Conservation (phyloP, 805 yeast species). For the Yarrowia sp. region DNA sequence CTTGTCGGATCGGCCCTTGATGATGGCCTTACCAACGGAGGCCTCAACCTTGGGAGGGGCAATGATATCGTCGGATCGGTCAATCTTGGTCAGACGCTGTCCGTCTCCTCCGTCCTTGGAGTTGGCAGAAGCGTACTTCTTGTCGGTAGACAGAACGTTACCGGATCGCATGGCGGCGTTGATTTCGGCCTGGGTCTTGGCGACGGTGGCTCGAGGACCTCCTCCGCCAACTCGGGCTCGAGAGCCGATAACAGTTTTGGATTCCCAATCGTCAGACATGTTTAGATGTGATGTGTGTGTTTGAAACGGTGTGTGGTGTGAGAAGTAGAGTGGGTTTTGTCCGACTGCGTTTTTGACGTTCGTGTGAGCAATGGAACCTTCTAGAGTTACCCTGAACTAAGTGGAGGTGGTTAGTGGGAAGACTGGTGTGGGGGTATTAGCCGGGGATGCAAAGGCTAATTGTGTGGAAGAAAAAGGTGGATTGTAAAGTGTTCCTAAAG, state of each 20-base stretch:
- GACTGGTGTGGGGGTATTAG: not conserved
- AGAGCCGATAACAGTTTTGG: conserved; percentile 79
- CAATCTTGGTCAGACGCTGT: conserved; percentile 91
- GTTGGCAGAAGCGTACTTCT: conserved; percentile 76
- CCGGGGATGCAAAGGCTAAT: conserved; percentile 13
- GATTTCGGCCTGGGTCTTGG: conserved; percentile 75
- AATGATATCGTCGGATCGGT: conserved; percentile 90
- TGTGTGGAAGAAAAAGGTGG: not conserved
- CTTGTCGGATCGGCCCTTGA: conserved; percentile 85
- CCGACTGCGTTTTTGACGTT: conserved; percentile 14
- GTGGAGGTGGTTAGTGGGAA: not conserved
- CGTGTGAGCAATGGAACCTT: conserved; percentile 38
- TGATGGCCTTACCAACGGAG: conserved; percentile 85
- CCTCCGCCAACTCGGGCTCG: conserved; percentile 87
- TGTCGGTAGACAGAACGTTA: conserved; percentile 85
- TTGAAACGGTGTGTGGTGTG: conserved; percentile 7
- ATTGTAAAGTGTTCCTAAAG: no score
- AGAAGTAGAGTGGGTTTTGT: conserved; percentile 29
- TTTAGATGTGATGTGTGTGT: conserved; percentile 32
- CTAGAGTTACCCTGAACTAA: conserved; percentile 34
- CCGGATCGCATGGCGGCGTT: conserved; percentile 96
- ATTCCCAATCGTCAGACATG: conserved; percentile 77
- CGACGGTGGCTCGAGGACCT: conserved; percentile 86
- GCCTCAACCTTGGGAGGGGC: conserved; percentile 88
- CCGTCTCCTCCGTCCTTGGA: conserved; percentile 81